Evolutionary conservation across 352 stramenopile species (phyloP).

Genomic region (Pythium graminicola): DNA sequence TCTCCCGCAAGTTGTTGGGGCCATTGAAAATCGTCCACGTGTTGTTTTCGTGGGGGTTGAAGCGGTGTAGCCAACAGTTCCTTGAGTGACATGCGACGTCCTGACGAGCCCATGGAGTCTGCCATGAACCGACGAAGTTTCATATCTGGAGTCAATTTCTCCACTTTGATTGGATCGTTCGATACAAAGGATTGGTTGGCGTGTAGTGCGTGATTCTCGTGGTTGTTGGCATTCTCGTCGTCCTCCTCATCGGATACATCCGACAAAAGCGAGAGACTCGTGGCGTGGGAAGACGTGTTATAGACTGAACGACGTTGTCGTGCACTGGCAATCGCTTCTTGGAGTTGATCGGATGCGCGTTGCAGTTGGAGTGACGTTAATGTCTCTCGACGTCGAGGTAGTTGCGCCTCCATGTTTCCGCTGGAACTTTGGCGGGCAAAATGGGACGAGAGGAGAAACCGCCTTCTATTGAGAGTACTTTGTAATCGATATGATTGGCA

Average conservation of each 20-base stretch:
- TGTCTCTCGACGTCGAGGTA: slow-evolving; percentile 13
- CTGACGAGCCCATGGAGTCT: slow-evolving; percentile 4
- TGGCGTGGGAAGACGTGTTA: slow-evolving; percentile 1
- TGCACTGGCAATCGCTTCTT: slow-evolving; percentile 40
- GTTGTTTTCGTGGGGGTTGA: neutral
- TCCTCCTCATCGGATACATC: slow-evolving; percentile 3
- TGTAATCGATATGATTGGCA: neutral
- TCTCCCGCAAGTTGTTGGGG: slow-evolving; percentile 4
- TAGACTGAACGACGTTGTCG: slow-evolving; percentile 22
- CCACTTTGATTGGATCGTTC: neutral
- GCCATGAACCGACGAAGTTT: slow-evolving; percentile 12
- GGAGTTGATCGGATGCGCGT: slow-evolving; percentile 43
- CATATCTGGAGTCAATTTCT: neutral
- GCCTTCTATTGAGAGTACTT: neutral
- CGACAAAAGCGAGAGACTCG: slow-evolving; percentile 17
- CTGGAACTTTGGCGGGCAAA: slow-evolving; percentile 10
- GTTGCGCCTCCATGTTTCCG: slow-evolving; percentile 5
- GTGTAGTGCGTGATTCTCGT: slow-evolving; percentile 4
- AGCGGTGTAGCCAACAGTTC: slow-evolving; percentile 13
- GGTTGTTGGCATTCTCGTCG: neutral
- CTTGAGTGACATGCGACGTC: slow-evolving; percentile 5
- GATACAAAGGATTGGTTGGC: neutral
- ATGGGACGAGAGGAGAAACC: neutral
- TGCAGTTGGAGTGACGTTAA: slow-evolving; percentile 30
- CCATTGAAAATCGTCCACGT: neutral